phyloP scores from a whole-genome alignment of 768 basidiomycete species.

The Omphalotus guepiniiformis region DNA sequence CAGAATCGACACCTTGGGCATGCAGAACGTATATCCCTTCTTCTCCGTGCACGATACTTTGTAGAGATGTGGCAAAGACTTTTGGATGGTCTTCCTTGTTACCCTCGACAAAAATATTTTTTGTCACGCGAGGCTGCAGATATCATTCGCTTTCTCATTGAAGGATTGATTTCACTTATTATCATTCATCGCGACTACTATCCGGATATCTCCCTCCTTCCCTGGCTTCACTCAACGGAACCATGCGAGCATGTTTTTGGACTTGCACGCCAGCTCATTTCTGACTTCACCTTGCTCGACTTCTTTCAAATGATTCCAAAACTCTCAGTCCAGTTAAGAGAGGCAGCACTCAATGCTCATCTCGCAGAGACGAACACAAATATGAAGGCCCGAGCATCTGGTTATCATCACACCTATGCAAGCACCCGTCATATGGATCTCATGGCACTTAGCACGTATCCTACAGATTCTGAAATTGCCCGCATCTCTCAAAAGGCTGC shows the following conservation, averaged over 20 bases:
- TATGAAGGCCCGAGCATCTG: constrained; percentile 8
- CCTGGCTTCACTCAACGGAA: constrained; percentile 32
- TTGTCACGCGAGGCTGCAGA: constrained; percentile 29
- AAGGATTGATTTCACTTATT: constrained; percentile 28
- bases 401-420: constrained; percentile 26
- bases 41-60: constrained; percentile 28
- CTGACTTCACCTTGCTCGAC: constrained; percentile 31
- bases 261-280: constrained; percentile 19
- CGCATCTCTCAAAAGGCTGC: constrained; percentile 11
- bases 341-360: constrained; percentile 13
- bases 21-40: constrained; percentile 23
- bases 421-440: constrained; percentile 18
- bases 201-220: constrained; percentile 23
- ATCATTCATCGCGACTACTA: constrained; percentile 30
- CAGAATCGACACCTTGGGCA: constrained; percentile 28
- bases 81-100: constrained; percentile 19
- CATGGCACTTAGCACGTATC: constrained; percentile 16
- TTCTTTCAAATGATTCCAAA: constrained; percentile 18
- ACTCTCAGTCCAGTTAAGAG: constrained; percentile 20
- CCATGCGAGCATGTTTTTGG: constrained; percentile 33
- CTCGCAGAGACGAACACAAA: constrained; percentile 15
- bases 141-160: constrained; percentile 25
- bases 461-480: constrained; percentile 16
- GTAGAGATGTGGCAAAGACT: constrained; percentile 24
- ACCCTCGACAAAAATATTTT: constrained; percentile 20